A percentile compares a stretch with the other conserved stretches of the same genome.
These are phyloP conservation scores for Sesbania bispinosa DNA, from an alignment of 306 rosid species.

Conservation along the genomic window DNA sequence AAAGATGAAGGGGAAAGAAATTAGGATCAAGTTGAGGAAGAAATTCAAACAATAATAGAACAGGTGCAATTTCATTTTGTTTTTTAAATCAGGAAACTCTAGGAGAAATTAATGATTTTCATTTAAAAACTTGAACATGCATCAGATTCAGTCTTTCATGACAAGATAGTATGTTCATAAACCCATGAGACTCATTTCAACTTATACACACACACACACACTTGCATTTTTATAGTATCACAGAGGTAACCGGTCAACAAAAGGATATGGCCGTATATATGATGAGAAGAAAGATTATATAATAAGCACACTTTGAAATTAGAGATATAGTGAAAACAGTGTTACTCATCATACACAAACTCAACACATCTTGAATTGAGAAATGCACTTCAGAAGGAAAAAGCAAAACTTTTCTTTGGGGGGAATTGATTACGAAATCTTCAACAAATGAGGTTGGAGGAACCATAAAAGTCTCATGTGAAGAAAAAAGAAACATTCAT, in stretches of 20 bases:
- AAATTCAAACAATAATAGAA: too few relatives aligned
- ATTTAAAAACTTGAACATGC: too few relatives aligned
- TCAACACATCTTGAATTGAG: background rate
- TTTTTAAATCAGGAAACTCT: too few relatives aligned
- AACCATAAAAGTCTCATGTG: background rate
- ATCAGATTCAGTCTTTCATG: too few relatives aligned
- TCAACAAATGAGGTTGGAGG: background rate
- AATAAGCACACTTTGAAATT: background rate
- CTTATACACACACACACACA: background rate
- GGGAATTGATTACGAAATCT: background rate
- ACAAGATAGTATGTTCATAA: background rate
- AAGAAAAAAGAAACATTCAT: background rate
- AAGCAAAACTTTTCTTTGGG: background rate
- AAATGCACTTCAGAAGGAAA: background rate
- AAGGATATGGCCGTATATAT: background rate
- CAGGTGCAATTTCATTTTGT: too few relatives aligned
- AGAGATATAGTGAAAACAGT: too few relatives aligned
- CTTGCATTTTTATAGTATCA: background rate
- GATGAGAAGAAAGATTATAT: background rate
- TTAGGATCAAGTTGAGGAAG: too few relatives aligned
- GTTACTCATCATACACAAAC: background rate
- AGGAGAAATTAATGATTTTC: too few relatives aligned
- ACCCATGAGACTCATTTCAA: background rate
- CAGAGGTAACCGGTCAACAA: too few relatives aligned
- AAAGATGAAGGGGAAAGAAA: too few relatives aligned